Evolutionary conservation across 169 alveolate species (phyloP).

Genomic region (Fabrea salina): DNA sequence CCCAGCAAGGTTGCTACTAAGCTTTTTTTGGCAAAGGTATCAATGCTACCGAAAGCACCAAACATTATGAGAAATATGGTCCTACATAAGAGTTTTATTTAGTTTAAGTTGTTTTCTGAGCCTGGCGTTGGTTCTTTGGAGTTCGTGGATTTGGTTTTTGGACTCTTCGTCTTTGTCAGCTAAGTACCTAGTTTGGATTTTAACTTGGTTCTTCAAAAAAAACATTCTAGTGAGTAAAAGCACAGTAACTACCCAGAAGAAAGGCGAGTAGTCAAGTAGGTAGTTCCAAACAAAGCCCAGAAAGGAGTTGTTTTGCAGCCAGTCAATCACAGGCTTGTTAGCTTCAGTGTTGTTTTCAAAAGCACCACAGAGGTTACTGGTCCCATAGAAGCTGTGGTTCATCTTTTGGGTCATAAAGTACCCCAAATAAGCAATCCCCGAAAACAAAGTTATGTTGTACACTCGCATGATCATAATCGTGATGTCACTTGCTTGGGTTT

Average conservation of each 20-base stretch:
- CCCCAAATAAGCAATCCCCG: not conserved
- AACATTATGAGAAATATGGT: no score
- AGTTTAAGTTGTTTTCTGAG: not conserved
- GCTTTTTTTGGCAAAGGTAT: no score
- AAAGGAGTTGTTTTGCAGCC: not conserved
- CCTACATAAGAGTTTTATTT: not conserved
- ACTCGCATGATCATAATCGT: constrained; percentile 5
- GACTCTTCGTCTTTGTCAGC: not conserved
- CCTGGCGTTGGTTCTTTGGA: not conserved
- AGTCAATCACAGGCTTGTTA: not conserved
- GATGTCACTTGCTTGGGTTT: constrained; percentile 21
- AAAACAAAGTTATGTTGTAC: not conserved
- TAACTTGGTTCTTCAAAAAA: not conserved
- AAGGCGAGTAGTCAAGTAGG: constrained; percentile 4
- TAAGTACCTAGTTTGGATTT: not conserved
- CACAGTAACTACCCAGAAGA: constrained; percentile 19
- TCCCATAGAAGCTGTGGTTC: not conserved
- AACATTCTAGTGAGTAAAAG: not conserved
- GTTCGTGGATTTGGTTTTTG: not conserved
- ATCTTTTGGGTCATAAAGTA: not conserved
- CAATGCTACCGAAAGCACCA: no score
- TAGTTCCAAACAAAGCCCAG: not conserved
- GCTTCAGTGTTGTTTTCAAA: not conserved
- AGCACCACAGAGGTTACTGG: constrained; percentile 24
- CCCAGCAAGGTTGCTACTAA: no score